Percentiles rank a stretch among this genome's conserved stretches.
Conservation (phyloP, 768 basidiomycete genomes). For the Stropharia rugosoannulata region DNA sequence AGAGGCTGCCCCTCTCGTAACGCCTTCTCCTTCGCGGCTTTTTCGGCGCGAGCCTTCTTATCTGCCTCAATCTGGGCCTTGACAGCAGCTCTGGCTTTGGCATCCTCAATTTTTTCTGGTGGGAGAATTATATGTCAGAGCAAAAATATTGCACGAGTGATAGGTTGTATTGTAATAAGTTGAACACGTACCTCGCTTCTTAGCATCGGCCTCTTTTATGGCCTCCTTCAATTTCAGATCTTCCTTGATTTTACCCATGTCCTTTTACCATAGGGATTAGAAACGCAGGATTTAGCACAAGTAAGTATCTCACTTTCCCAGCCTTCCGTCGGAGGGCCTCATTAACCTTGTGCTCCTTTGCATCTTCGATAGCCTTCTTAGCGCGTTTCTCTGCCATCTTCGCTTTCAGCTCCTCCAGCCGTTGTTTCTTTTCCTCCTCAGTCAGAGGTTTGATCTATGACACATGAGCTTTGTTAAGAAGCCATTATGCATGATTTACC, state of each 20-base stretch:
- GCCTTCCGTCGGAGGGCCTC: slow-evolving; percentile 83
- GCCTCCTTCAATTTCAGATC: slow-evolving; percentile 77
- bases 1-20: slow-evolving; percentile 70
- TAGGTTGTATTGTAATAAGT: not conserved
- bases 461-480: not conserved
- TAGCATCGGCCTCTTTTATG: slow-evolving; percentile 79
- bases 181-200: slow-evolving; percentile 61
- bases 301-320: slow-evolving; percentile 55
- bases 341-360: slow-evolving; percentile 68
- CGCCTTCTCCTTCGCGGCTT: slow-evolving; percentile 88
- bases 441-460: slow-evolving; percentile 83
- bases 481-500: slow-evolving; percentile 36
- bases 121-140: not conserved
- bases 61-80: slow-evolving; percentile 69
- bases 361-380: slow-evolving; percentile 69
- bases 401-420: slow-evolving; percentile 72
- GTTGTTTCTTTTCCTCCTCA: slow-evolving; percentile 88
- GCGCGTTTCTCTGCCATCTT: slow-evolving; percentile 84
- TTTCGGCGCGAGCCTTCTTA: slow-evolving; percentile 86
- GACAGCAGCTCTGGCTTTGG: slow-evolving; percentile 80
- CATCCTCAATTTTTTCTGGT: slow-evolving; percentile 88
- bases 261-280: slow-evolving; percentile 39
- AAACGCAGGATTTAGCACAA: not conserved
- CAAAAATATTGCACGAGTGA: not conserved
- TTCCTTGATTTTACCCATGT: slow-evolving; percentile 71